Evolutionary conservation across 192 early-diverging fungal species (phyloP).

Genomic region (Coemansia erecta): DNA sequence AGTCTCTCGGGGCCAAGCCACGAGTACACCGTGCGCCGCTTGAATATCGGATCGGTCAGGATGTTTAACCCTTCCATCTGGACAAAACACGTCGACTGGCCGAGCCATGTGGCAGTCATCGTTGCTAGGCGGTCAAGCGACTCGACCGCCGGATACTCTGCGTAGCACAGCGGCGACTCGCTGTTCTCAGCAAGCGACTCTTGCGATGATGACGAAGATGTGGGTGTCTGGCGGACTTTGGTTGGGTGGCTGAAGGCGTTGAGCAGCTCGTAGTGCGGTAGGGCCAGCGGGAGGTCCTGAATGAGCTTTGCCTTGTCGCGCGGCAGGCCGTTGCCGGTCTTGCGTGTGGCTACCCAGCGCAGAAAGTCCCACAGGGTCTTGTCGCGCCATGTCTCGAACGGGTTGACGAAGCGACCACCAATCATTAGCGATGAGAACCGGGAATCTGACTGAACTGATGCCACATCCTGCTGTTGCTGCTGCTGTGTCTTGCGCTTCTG

Average conservation of each 20-base stretch:
- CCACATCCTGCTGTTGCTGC: constrained; percentile 1
- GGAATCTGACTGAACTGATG: not conserved
- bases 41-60: constrained; percentile 74
- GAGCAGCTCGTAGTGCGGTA: constrained; percentile 30
- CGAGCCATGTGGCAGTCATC: constrained; percentile 57
- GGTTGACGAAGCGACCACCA: constrained; percentile 50
- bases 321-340: constrained; percentile 45
- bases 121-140: constrained; percentile 12
- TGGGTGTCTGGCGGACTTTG: not conserved
- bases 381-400: constrained; percentile 51
- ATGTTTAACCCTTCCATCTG: constrained; percentile 70
- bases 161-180: constrained; percentile 10
- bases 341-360: constrained; percentile 41
- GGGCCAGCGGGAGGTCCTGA: constrained; percentile 28
- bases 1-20: constrained; percentile 68
- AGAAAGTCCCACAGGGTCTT: constrained; percentile 54
- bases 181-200: not conserved
- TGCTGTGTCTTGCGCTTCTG: constrained; percentile 14
- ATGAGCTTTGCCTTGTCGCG: constrained; percentile 14
- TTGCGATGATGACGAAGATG: not conserved
- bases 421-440: constrained; percentile 35
- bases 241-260: constrained; percentile 10
- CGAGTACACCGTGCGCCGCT: constrained; percentile 68
- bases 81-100: constrained; percentile 67
- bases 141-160: constrained; percentile 10